Evolutionary conservation across 1,139 yeast species (phyloP), one percentile per base, ranked within the genome.

Genomic region (Debaryomyces nepalensis): DNA sequence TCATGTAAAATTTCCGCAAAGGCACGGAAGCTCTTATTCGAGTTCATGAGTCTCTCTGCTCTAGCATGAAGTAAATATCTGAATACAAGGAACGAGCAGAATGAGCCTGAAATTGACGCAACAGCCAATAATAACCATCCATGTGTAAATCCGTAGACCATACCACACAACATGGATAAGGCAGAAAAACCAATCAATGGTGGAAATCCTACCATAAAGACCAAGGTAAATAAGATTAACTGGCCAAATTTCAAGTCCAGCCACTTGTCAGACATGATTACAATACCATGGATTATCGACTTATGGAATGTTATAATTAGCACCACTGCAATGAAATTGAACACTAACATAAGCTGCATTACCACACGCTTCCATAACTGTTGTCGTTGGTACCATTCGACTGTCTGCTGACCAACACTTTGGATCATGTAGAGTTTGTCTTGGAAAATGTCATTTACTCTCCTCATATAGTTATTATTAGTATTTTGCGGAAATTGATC

Each of bases 141-240:
- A 40, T 68, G 59, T 2, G 84, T 79, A 50, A 87, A 77, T 2
- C 98, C 98, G 59, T 85, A 93, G 20, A 86, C 78, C 80, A 89
- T 82, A 2, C 98, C 99, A 7, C 83, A 71, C 10, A 87, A 62
- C 45, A 87, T 74, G 14, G 85, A 76, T 27, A 87, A 65, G 9
- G 86, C 75, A 3, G 93, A 76, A 63, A 84, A 91, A 2, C 99
- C 99, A 37, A 90, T 64, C 51, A 91, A 52, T 1, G 98, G 99
- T 3, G 99, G 99, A 70, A 93, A 90, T 0, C 77, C 75, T 26
- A 73, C 77, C 7, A 67, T 48, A 50, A 73, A 73, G 8, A 73
- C 57, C 47, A 72, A 57, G 4, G 64, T 20, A 48, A 84, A 77
- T 47, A 91, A 64, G 1, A 87, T 57, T 2, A 78, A 49, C 26